Percentiles rank a stretch among this genome's conserved stretches.
phyloP scores from a whole-genome alignment of 495 filamentous ascomycete genomes.

The Penicillium cataractarum region DNA sequence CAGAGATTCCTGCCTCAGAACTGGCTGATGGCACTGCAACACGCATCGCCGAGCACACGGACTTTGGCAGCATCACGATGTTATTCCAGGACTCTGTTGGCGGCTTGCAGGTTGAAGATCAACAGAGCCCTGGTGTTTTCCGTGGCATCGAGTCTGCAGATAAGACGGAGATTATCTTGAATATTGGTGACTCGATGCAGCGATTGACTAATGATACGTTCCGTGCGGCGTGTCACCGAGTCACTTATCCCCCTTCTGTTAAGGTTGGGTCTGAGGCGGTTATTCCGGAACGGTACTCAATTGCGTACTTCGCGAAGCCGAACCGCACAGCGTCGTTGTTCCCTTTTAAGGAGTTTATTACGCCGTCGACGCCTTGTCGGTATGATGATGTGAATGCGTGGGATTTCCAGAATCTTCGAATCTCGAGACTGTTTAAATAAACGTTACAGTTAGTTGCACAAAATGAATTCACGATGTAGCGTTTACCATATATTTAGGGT shows the following conservation, averaged over 20 bases:
- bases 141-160: conserved; percentile 46
- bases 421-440: conserved; percentile 19
- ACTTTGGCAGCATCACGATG: conserved; percentile 53
- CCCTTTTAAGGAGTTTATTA: conserved; percentile 25
- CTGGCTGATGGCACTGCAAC: conserved; percentile 29
- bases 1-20: conserved; percentile 23
- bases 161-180: conserved; percentile 61
- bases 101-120: conserved; percentile 50
- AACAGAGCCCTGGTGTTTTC: conserved; percentile 40
- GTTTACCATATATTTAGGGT: not conserved
- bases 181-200: conserved; percentile 68
- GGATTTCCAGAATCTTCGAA: conserved; percentile 37
- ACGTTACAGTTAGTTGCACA: not conserved
- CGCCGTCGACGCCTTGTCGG: conserved; percentile 21
- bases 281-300: conserved; percentile 35
- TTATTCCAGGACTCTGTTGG: conserved; percentile 52
- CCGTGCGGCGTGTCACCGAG: conserved; percentile 38
- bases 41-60: conserved; percentile 48
- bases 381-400: conserved; percentile 39
- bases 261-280: conserved; percentile 22
- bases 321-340: conserved; percentile 29
- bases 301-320: conserved; percentile 41
- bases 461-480: not conserved
- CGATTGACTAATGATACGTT: conserved; percentile 60
- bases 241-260: conserved; percentile 30